Evolutionary conservation across 2,329 filamentous ascomycete species (phyloP).

Genomic region (Fusarium nygamai): DNA sequence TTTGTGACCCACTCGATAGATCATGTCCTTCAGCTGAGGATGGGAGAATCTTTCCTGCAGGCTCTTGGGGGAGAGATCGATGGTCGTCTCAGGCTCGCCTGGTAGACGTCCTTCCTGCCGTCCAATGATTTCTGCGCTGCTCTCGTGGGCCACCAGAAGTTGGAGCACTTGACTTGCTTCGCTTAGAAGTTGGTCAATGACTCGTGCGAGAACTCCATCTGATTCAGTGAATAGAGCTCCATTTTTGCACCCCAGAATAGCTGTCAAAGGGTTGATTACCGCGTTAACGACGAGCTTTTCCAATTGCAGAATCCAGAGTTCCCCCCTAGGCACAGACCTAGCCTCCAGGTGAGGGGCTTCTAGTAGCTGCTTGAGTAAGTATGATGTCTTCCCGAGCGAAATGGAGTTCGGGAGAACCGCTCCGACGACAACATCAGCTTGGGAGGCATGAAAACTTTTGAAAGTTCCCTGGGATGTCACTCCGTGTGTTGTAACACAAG

Average conservation of each 20-base stretch:
- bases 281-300: slow-evolving; percentile 87
- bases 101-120: not conserved
- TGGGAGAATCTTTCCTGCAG: slow-evolving; percentile 56
- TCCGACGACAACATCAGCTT: slow-evolving; percentile 60
- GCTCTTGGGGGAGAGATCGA: slow-evolving; percentile 25
- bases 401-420: slow-evolving; percentile 51
- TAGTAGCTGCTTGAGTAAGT: slow-evolving; percentile 56
- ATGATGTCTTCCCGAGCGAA: slow-evolving; percentile 38
- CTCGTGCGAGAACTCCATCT: slow-evolving; percentile 58
- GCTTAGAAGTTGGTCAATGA: slow-evolving; percentile 75
- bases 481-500: slow-evolving; percentile 71
- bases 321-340: slow-evolving; percentile 50
- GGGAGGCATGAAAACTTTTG: slow-evolving; percentile 62
- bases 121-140: slow-evolving; percentile 52
- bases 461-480: slow-evolving; percentile 63
- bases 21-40: slow-evolving; percentile 53
- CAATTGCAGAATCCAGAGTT: slow-evolving; percentile 73
- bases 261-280: slow-evolving; percentile 86
- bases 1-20: slow-evolving; percentile 58
- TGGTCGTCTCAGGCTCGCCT: not conserved
- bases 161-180: slow-evolving; percentile 81
- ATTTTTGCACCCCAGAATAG: slow-evolving; percentile 79
- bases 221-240: slow-evolving; percentile 76
- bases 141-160: slow-evolving; percentile 70
- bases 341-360: slow-evolving; percentile 56